A percentile compares a stretch with the other conserved stretches of the same genome.
Conservation (phyloP, 441 rosid genomes). For the Codiaeum variegatum region DNA sequence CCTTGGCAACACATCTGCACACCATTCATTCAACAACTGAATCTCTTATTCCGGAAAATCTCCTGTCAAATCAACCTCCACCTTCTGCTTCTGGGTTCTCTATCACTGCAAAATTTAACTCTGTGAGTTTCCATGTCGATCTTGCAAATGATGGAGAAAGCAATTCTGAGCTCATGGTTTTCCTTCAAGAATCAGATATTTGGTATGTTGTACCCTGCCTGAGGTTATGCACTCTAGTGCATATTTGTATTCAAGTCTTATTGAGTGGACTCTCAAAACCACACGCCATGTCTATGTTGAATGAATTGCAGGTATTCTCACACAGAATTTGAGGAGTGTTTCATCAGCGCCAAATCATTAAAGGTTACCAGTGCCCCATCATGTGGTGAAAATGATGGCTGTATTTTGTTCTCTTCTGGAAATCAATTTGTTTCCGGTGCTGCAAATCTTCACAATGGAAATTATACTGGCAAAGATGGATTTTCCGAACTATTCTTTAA, state of each 20-base stretch:
- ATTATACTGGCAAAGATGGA: slow-evolving; percentile 23
- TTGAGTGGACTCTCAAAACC: not conserved
- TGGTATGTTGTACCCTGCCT: slow-evolving; percentile 38
- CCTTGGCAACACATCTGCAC: slow-evolving; percentile 50
- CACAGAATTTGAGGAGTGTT: slow-evolving; percentile 48
- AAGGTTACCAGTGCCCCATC: slow-evolving; percentile 41
- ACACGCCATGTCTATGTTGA: not conserved
- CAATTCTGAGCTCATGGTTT: slow-evolving; percentile 47
- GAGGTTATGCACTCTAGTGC: slow-evolving; percentile 7
- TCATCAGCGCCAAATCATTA: slow-evolving; percentile 44
- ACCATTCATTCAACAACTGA: slow-evolving; percentile 38
- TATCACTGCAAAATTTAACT: slow-evolving; percentile 47
- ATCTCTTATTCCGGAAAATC: slow-evolving; percentile 23
- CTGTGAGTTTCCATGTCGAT: slow-evolving; percentile 48
- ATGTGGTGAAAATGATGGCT: slow-evolving; percentile 37
- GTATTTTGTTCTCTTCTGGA: slow-evolving; percentile 54
- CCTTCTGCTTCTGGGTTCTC: slow-evolving; percentile 47
- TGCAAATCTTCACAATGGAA: slow-evolving; percentile 34
- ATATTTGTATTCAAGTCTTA: slow-evolving; percentile 5
- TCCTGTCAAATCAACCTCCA: slow-evolving; percentile 28
- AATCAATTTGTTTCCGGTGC: slow-evolving; percentile 33
- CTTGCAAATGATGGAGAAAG: slow-evolving; percentile 69
- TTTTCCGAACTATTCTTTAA: slow-evolving; percentile 44
- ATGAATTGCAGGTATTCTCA: slow-evolving; percentile 55
- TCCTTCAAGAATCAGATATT: slow-evolving; percentile 43